Conservation (phyloP, 495 filamentous ascomycete species). For the Hyphodiscus hymeniophilus region DNA sequence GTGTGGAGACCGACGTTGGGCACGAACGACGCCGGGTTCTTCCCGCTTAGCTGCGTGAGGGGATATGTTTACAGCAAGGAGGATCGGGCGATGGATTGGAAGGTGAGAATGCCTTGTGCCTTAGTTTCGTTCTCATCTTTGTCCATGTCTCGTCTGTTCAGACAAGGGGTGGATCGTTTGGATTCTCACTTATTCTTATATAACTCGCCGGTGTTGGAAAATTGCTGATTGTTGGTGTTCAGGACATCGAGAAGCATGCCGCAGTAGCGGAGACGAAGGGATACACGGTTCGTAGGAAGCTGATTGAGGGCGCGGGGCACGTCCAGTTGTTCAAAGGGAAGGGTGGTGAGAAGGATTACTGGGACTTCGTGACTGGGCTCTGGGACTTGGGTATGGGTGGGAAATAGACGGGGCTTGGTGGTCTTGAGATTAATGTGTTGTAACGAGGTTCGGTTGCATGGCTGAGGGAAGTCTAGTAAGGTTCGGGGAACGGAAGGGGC, state of each 20-base stretch:
- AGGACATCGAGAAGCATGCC: slow-evolving; percentile 29
- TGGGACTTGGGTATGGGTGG: slow-evolving; percentile 10
- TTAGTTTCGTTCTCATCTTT: no score
- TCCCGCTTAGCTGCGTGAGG: slow-evolving; percentile 19
- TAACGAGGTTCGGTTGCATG: no score
- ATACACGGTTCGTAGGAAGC: slow-evolving; percentile 22
- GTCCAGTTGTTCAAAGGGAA: slow-evolving; percentile 19
- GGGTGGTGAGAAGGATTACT: slow-evolving; percentile 19
- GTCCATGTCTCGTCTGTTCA: no score
- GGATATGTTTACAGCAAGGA: slow-evolving; percentile 32
- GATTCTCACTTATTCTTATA: no score
- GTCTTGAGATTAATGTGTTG: no score
- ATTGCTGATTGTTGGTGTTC: no score
- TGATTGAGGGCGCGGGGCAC: slow-evolving; percentile 28
- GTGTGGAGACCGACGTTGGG: slow-evolving; percentile 23
- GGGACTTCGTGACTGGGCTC: slow-evolving; percentile 11
- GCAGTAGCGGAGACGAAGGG: slow-evolving; percentile 25
- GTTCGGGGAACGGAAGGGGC: no score
- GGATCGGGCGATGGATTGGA: slow-evolving; percentile 29
- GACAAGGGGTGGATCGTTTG: no score
- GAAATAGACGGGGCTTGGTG: no score
- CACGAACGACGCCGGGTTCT: slow-evolving; percentile 21
- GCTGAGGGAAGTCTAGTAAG: no score
- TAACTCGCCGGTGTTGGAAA: no score
- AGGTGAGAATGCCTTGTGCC: no score